Evolutionary conservation across 257 asterid genomes (phyloP).

Genomic region (Solanum arcanum): DNA sequence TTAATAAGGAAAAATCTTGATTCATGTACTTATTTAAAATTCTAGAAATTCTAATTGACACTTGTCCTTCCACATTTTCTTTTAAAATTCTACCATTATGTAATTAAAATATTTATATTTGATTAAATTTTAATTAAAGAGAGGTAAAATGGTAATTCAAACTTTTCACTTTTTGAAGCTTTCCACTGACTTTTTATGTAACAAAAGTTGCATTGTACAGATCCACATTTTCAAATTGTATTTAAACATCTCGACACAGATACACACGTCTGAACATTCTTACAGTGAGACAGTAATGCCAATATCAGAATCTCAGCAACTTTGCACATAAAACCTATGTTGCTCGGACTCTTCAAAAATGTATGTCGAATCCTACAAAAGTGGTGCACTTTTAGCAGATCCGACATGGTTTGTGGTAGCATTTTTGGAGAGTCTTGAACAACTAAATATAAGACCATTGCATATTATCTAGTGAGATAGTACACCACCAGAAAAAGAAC

Average conservation of each 20-base stretch:
- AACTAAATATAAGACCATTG: not conserved
- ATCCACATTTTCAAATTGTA: not conserved
- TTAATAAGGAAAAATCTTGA: too few species aligned
- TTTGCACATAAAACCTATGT: not conserved
- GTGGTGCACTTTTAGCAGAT: not conserved
- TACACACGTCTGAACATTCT: not conserved
- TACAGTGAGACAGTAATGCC: not conserved
- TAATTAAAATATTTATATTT: too few species aligned
- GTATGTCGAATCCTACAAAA: not conserved
- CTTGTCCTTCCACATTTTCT: too few species aligned
- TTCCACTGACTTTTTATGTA: not conserved
- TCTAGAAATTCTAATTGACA: too few species aligned
- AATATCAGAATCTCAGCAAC: not conserved
- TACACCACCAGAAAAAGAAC: slow-evolving; percentile 68
- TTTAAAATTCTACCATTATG: too few species aligned
- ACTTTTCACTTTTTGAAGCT: too few species aligned
- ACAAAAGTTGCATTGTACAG: not conserved
- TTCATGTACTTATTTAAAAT: too few species aligned
- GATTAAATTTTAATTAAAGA: rapidly evolving
- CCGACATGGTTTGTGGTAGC: not conserved
- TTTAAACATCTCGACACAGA: not conserved
- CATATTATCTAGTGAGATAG: slow-evolving; percentile 62
- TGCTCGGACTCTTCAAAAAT: not conserved
- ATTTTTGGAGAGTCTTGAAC: not conserved
- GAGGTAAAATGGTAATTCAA: rapidly evolving